Percentiles rank a stretch among this genome's conserved stretches.
phyloP scores from a whole-genome alignment of 2,329 filamentous ascomycete genomes.

The Biscogniauxia mediterranea region DNA sequence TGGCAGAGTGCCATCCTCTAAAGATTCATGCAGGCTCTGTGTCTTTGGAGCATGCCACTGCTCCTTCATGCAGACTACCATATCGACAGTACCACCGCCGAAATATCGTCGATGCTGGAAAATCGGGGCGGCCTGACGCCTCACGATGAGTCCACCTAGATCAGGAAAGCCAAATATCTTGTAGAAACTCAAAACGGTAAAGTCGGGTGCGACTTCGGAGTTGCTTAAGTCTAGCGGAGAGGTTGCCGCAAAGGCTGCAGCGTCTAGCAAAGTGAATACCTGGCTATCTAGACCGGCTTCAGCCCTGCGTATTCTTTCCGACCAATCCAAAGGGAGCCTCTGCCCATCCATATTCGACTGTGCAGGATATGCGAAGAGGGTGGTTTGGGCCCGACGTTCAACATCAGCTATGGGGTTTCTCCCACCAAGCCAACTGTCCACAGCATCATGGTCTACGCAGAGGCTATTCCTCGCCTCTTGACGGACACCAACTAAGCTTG shows the following conservation, averaged over 20 bases:
- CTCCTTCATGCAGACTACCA: conserved; percentile 75
- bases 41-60: conserved; percentile 81
- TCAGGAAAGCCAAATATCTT: conserved; percentile 99
- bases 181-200: conserved; percentile 84
- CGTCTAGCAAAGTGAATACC: conserved; percentile 75
- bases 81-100: conserved; percentile 90
- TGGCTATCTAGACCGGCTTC: conserved; percentile 23
- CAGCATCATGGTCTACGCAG: conserved; percentile 65
- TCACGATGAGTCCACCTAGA: conserved; percentile 79
- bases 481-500: conserved; percentile 78
- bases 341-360: conserved; percentile 92
- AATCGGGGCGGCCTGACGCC: conserved; percentile 63
- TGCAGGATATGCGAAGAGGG: conserved; percentile 76
- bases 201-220: conserved; percentile 67
- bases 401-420: conserved; percentile 30
- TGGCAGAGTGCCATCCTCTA: conserved; percentile 90
- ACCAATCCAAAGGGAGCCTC: conserved; percentile 72
- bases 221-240: conserved; percentile 70
- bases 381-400: conserved; percentile 25
- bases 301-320: conserved; percentile 42
- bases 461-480: conserved; percentile 63
- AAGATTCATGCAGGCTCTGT: conserved; percentile 68
- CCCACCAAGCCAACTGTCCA: conserved; percentile 62
- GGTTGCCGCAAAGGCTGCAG: conserved; percentile 77
- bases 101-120: conserved; percentile 77